A percentile compares a stretch with the other conserved stretches of the same genome.
These are phyloP conservation scores for Thraustotheca clavata DNA, from an alignment of 352 stramenopile species.

Conservation along the genomic window DNA sequence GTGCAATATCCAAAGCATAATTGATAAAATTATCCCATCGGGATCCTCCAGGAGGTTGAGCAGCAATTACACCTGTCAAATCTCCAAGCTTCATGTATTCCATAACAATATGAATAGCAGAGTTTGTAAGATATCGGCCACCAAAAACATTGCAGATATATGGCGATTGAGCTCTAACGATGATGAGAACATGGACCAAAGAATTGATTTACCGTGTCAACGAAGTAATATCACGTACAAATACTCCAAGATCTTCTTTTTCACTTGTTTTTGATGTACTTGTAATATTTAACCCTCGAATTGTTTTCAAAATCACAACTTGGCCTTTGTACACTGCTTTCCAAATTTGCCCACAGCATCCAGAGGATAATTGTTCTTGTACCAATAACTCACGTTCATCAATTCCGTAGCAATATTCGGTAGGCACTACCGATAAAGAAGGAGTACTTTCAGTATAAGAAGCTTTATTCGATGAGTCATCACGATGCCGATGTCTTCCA, in stretches of 20 bases:
- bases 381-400: background rate
- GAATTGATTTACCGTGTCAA: conserved; percentile 74
- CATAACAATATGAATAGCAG: conserved; percentile 50
- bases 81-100: conserved; percentile 65
- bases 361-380: conserved; percentile 29
- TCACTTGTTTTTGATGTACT: too few species aligned
- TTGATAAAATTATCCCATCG: conserved; percentile 64
- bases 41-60: conserved; percentile 29
- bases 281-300: conserved; percentile 9
- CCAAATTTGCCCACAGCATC: conserved; percentile 55
- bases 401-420: background rate
- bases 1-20: conserved; percentile 60
- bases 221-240: conserved; percentile 48
- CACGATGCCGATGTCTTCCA: too few species aligned
- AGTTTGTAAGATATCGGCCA: conserved; percentile 48
- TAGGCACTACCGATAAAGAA: too few species aligned
- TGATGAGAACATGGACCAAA: conserved; percentile 72
- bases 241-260: conserved; percentile 36
- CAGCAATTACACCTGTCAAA: conserved; percentile 34
- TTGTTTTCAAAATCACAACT: conserved; percentile 48
- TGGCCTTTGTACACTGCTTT: conserved; percentile 29
- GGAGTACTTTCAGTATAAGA: too few species aligned
- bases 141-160: conserved; percentile 60
- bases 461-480: too few species aligned
- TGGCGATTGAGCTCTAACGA: conserved; percentile 59